Percentiles rank a stretch among this genome's conserved stretches.
Conservation (phyloP, 257 asterid genomes). For the Nicotiana tabacum region DNA sequence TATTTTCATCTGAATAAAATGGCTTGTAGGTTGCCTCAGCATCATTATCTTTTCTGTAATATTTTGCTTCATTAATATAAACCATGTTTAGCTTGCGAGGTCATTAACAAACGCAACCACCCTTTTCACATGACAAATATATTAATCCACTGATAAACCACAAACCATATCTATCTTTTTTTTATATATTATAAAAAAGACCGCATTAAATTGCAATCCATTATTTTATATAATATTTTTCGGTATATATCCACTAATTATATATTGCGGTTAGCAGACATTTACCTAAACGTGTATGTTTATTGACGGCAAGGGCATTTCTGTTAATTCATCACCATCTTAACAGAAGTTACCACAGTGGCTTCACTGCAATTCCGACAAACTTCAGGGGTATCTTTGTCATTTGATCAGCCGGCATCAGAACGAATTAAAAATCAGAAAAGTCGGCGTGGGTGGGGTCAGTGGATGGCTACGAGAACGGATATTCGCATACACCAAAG, state of each 20-base stretch:
- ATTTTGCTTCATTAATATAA: no score
- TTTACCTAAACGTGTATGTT: background rate
- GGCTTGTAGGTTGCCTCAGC: no score
- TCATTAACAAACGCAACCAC: no score
- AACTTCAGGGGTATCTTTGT: conserved; percentile 7
- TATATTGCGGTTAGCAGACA: background rate
- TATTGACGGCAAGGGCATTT: background rate
- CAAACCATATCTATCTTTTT: no score
- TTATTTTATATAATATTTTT: no score
- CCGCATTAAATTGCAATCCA: background rate
- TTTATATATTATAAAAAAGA: background rate
- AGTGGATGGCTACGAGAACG: background rate
- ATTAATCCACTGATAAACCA: no score
- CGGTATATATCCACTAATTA: background rate
- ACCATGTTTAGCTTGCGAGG: no score
- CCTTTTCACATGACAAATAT: no score
- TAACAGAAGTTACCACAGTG: background rate
- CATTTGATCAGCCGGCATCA: conserved; percentile 8
- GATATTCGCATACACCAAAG: conserved; percentile 29
- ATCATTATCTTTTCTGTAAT: no score
- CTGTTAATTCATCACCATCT: background rate
- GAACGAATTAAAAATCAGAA: background rate
- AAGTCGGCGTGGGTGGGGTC: no score
- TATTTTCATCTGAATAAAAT: no score
- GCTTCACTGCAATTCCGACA: background rate